Evolutionary conservation across 345 rosid genomes (phyloP).

Genomic region (Heritiera fomes): DNA sequence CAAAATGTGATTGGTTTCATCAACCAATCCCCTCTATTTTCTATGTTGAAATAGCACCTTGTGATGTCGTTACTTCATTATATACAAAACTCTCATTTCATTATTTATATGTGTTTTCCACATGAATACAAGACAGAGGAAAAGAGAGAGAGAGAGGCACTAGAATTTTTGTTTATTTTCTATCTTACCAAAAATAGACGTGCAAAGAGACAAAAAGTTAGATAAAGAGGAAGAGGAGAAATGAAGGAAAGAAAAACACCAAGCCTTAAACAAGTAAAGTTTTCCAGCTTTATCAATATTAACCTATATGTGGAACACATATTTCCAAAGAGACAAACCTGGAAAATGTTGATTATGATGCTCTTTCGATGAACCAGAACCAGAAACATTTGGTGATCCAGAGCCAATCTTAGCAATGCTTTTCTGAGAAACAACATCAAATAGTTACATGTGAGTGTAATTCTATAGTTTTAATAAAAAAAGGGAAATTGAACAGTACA

Average conservation of each 20-base stretch:
- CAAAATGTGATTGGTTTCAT: not conserved
- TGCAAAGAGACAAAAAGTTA: not conserved
- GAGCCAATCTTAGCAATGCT: constrained; percentile 29
- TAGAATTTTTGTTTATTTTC: not conserved
- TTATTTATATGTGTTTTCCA: not conserved
- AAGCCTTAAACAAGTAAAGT: not conserved
- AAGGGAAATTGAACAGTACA: not conserved
- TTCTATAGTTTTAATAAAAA: not conserved
- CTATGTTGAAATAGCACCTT: not conserved
- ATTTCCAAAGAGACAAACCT: constrained; percentile 46
- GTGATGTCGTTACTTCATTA: not conserved
- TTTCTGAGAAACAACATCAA: constrained; percentile 36
- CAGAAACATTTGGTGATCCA: constrained; percentile 44
- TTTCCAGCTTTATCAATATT: not conserved
- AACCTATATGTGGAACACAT: not conserved
- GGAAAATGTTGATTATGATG: constrained; percentile 42
- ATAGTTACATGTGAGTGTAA: not conserved
- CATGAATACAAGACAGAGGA: not conserved
- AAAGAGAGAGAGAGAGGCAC: not conserved
- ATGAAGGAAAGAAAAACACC: not conserved
- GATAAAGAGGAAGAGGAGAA: not conserved
- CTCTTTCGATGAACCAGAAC: constrained; percentile 51
- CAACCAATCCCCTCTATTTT: not conserved
- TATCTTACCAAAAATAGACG: not conserved
- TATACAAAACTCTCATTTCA: not conserved